These are phyloP conservation scores for Chenopodium quinoa DNA, from an alignment of 148 eudicot genomes.

Conservation along the genomic window DNA sequence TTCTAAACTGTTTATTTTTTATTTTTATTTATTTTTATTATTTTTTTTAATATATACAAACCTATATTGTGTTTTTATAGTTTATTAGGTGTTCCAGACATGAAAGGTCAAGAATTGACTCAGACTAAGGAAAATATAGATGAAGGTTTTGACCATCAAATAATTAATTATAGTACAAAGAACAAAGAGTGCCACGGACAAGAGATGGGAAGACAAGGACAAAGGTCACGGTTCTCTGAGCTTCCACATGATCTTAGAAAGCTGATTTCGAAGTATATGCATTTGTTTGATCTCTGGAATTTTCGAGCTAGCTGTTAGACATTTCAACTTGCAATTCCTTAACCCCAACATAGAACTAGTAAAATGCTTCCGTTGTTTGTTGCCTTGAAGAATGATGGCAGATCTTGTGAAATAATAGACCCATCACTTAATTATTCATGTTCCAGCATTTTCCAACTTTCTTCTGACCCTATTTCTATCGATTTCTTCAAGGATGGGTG, in stretches of 20 bases:
- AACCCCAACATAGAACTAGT: not conserved
- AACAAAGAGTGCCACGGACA: not conserved
- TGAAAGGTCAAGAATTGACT: not conserved
- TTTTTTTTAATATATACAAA: too few species aligned
- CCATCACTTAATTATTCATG: not conserved
- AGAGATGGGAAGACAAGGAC: not conserved
- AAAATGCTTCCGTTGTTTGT: constrained; percentile 4
- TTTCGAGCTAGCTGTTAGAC: constrained; percentile 16
- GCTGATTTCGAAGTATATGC: constrained; percentile 3
- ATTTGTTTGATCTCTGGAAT: constrained; percentile 19
- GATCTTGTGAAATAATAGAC: constrained; percentile 4
- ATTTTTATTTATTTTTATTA: not conserved
- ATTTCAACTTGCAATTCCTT: not conserved
- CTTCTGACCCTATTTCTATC: constrained; percentile 1
- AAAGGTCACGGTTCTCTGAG: not conserved
- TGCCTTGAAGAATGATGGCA: constrained; percentile 1
- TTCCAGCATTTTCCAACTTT: not conserved
- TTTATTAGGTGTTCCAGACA: not conserved
- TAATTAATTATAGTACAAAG: not conserved
- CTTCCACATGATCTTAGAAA: not conserved
- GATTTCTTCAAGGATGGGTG: constrained; percentile 21
- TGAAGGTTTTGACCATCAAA: not conserved
- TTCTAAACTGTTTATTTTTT: not conserved
- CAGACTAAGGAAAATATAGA: not conserved
- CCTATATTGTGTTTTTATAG: not conserved